A percentile compares a stretch with the other conserved stretches of the same genome.
These are phyloP conservation scores for Pyricularia sp. DNA, from an alignment of 2,329 filamentous ascomycete genomes.

Conservation along the genomic window DNA sequence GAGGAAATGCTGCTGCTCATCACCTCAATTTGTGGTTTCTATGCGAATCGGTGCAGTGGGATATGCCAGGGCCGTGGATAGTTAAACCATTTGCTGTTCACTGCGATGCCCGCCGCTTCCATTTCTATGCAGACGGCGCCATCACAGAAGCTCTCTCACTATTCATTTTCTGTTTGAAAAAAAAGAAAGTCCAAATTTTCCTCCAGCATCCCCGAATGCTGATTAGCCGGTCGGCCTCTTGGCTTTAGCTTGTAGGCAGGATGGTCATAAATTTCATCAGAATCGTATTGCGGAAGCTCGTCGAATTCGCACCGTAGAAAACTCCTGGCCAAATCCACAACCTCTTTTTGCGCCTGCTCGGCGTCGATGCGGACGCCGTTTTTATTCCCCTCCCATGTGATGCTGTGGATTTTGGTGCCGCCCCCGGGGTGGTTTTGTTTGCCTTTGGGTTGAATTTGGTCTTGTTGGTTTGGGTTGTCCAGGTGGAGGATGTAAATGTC, in stretches of 20 bases:
- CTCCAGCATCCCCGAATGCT: not conserved
- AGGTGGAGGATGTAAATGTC: not conserved
- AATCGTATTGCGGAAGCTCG: not conserved
- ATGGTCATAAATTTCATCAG: not conserved
- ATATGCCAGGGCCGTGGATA: too few relatives aligned
- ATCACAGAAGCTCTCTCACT: too few relatives aligned
- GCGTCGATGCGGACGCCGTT: not conserved
- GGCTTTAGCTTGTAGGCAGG: not conserved
- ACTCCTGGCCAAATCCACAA: not conserved
- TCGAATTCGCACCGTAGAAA: not conserved
- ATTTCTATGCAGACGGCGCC: too few relatives aligned
- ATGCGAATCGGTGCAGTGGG: too few relatives aligned
- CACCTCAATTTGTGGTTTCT: too few relatives aligned
- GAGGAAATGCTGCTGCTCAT: too few relatives aligned
- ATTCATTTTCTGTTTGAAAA: too few relatives aligned
- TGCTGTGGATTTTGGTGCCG: not conserved
- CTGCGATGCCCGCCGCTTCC: too few relatives aligned
- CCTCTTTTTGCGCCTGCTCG: not conserved
- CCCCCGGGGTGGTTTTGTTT: not conserved
- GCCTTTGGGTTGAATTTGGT: too few relatives aligned
- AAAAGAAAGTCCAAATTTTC: too few relatives aligned
- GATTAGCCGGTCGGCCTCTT: not conserved
- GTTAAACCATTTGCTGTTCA: too few relatives aligned
- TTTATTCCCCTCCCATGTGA: not conserved
- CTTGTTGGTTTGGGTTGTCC: not conserved